Conservation (phyloP, 495 filamentous ascomycete species). For the Tuber magnatum region DNA sequence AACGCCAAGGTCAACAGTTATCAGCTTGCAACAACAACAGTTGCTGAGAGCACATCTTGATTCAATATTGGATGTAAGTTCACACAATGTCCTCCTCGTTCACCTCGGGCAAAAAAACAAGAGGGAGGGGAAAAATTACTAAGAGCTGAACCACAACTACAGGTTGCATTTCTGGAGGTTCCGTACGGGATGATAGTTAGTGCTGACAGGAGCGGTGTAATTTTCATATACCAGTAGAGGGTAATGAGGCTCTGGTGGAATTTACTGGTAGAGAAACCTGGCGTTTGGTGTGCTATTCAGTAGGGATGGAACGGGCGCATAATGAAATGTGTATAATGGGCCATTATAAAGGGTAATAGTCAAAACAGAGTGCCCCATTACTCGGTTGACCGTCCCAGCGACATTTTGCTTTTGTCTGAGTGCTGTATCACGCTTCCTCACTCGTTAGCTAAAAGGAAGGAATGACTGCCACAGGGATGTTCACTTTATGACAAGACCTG, state of each 20-base stretch:
- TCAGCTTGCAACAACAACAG: constrained; percentile 79
- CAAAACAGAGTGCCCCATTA: background rate
- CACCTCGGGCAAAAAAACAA: background rate
- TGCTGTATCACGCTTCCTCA: background rate
- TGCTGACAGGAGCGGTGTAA: constrained; percentile 81
- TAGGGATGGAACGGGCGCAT: background rate
- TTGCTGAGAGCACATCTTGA: constrained; percentile 82
- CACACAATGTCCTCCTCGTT: background rate
- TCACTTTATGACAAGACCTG: background rate
- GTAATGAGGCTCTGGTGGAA: background rate
- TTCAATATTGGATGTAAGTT: constrained; percentile 68
- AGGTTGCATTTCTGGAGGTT: constrained; percentile 63
- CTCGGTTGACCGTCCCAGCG: background rate
- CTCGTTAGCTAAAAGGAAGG: background rate
- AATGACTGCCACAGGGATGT: background rate
- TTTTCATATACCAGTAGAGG: constrained; percentile 74
- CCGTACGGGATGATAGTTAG: constrained; percentile 91
- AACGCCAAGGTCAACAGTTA: constrained; percentile 72
- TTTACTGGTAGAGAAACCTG: background rate
- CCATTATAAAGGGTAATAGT: background rate
- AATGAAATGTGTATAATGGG: background rate
- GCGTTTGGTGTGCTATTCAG: background rate
- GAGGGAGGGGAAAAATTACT: constrained; percentile 6
- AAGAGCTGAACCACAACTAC: background rate
- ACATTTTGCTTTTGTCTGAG: background rate